Conservation (phyloP, 177 flowering plant species). For the Tripterygium wilfordii region DNA sequence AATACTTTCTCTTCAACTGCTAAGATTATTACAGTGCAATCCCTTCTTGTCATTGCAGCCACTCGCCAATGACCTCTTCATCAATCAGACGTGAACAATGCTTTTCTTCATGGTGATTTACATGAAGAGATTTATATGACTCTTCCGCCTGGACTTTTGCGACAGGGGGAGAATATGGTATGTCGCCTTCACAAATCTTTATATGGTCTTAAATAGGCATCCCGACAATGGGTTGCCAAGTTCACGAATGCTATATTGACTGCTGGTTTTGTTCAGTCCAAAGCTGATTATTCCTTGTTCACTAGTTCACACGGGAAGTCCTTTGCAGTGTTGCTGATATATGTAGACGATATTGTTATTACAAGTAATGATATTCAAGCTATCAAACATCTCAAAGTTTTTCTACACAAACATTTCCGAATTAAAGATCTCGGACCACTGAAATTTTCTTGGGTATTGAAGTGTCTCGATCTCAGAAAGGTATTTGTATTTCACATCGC, state of each 20-base stretch:
- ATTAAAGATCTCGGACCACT: background rate
- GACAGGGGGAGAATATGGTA: background rate
- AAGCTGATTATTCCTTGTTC: background rate
- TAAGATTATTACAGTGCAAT: background rate
- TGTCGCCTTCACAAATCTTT: background rate
- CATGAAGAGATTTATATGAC: conserved; percentile 1
- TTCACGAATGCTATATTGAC: background rate
- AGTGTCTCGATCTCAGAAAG: background rate
- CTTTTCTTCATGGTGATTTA: background rate
- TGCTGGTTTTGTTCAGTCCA: background rate
- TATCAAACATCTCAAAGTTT: background rate
- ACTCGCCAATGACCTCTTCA: background rate
- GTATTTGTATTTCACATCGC: background rate
- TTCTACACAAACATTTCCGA: background rate
- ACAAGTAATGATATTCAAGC: background rate
- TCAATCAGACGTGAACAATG: background rate
- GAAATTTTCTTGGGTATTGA: background rate
- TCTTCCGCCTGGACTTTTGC: background rate
- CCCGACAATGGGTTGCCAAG: background rate
- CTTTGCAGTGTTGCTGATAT: background rate
- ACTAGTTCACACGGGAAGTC: background rate
- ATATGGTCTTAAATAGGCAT: background rate
- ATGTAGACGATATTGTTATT: conserved; percentile 2
- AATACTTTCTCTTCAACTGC: background rate
- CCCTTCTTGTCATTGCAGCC: background rate